phyloP scores from a whole-genome alignment of 2,329 filamentous ascomycete species.

The Fusarium begoniae region DNA sequence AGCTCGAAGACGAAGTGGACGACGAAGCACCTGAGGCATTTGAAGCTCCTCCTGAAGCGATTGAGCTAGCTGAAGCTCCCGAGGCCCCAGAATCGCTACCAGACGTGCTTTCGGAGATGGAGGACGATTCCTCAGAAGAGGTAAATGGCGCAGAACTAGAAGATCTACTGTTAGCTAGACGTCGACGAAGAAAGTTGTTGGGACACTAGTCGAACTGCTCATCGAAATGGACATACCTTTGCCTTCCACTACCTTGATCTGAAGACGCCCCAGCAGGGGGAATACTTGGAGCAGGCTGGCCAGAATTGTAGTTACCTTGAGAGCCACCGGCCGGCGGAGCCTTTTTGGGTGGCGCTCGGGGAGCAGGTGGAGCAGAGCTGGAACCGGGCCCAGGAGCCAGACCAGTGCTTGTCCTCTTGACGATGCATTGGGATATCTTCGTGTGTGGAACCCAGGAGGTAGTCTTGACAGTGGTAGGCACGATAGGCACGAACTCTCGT shows the following conservation, averaged over 20 bases:
- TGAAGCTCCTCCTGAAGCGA: neutral
- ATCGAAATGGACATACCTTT: neutral
- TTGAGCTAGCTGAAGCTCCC: neutral
- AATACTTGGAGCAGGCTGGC: neutral
- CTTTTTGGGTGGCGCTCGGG: neutral
- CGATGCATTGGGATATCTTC: neutral
- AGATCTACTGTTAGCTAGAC: neutral
- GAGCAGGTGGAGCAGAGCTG: neutral
- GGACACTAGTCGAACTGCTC: neutral
- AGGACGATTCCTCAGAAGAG: neutral
- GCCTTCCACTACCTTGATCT: neutral
- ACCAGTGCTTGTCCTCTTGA: neutral
- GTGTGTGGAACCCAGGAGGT: fast-evolving
- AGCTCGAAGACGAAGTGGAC: neutral
- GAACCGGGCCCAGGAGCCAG: neutral
- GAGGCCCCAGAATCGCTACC: neutral
- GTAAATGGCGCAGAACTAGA: neutral
- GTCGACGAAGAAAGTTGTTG: too few species aligned
- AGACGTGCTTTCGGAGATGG: neutral
- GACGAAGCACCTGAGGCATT: neutral
- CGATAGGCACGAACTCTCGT: neutral
- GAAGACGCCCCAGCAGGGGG: fast-evolving
- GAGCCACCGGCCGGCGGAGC: neutral
- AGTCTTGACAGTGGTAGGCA: too few species aligned
- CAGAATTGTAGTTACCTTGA: neutral